Evolutionary conservation across 208 protist species (phyloP), one percentile per base, ranked within the genome.

Genomic region (Acanthamoeba culbertsoni): DNA sequence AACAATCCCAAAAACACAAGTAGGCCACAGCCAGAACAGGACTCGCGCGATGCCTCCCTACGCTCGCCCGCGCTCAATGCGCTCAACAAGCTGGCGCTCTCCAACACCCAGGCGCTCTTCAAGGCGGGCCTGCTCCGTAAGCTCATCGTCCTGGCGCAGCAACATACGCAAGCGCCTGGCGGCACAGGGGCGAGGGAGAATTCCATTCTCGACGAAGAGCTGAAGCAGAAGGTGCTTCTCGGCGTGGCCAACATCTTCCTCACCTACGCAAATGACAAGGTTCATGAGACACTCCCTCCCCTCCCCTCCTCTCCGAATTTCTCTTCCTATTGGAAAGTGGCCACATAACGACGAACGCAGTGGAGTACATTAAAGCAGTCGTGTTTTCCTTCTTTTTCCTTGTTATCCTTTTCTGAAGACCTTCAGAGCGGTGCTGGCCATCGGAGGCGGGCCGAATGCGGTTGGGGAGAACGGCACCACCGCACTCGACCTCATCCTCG

Each of bases 1-100:
- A 55, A 55, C 48, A 55, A 8, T 23, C 48, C 8, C 48, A 18
- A 8, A 55, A 8, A 55, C 48, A 55, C 48, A 18, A 8, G 48
- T 43, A 84, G 45, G 45, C 0, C 73, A 6, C 73, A 84, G 26
- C 73, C 40, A n/a, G n/a, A n/a, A n/a, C n/a, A n/a, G 5, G 82
- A 90, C 28, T 8, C 57, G 37, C 48, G 57, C 3, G 82, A 90
- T 26, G 26, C 40, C 2, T 20, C 82, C 16, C 35, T 92, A 6
- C 88, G 63, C 18, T 53, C 88, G 35, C n/a, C 37, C 42, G 88
- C 88, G 42, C 88, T 92, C 40, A 92, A 92, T 62, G 40, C 88
- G 31, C 63, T 92, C 42, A 92, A 92, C 35, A 92, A 92, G 65
- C 73, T 92, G 63, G 88, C 88, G 2, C 88, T 92, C 37, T 82